Base-by-base conservation (phyloP, 768 basidiomycete genomes). In the Phlebiopsis flavidoalba region DNA sequence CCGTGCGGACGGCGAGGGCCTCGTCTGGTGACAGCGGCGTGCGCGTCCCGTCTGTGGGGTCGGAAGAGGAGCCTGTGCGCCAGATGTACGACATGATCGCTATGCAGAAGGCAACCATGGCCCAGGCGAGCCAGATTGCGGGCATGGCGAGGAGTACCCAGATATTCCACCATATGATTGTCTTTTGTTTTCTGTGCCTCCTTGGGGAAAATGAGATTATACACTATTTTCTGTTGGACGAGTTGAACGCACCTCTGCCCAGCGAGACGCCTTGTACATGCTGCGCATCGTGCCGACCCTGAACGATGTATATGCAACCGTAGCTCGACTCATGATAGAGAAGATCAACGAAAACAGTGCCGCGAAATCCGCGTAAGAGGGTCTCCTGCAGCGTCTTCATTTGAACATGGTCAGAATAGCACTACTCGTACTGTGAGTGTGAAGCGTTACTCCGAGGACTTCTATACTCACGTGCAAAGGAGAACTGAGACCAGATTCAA, bases 361-460 rank as follows among this genome's bases (percentile, higher is more conserved):
- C 0, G 80, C 74, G 2, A 82, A 85, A n/a, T n/a, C 46, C 88
- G 80, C 4, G 82, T 85, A 10, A 89, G 60, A 0, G 88, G 84
- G 63, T 89, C 87, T 5, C 75, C 70, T 0, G 79, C 79, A 15
- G 84, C 87, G 11, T 70, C 68, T 6, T 67, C 66, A 35, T 65
- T 91, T 89, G 59, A 91, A 86, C 65, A 88, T 79, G 1, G 88
- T 84, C 33, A 91, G 67, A 51, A 91, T 86, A 0, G 87, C 86
- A 0, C 88, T 89, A n/a, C n/a, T n/a, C n/a, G 62, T 5, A 8
- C 5, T 19, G 36, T 63, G 43, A 62, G 56, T 35, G 24, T 48
- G 48, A n/a, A n/a, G 12, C 7, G 7, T 19, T 19, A 48, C 33
- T 55, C 8, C 36, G n/a, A 53, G n/a, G n/a, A 19, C 36, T 31